Conservation (phyloP, 192 early-diverging fungal genomes). For the Pilobolus umbonatus region DNA sequence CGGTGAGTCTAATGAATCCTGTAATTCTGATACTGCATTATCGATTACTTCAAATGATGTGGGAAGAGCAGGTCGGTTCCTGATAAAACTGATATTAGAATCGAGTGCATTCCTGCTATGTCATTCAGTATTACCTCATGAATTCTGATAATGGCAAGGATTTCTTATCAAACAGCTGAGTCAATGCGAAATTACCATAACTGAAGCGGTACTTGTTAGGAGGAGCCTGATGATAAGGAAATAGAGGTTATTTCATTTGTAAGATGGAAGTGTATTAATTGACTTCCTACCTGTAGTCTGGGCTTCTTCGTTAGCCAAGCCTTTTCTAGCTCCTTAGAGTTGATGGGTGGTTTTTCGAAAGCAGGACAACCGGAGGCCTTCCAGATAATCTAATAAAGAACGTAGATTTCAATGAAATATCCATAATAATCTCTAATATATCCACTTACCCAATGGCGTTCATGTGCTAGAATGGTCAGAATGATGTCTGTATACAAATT, state of each 20-base stretch:
- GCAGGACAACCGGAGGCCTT: slow-evolving; percentile 71
- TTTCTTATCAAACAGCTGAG: slow-evolving; percentile 12
- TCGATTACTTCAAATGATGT: slow-evolving; percentile 9
- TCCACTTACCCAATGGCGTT: slow-evolving; percentile 63
- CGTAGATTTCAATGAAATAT: background rate
- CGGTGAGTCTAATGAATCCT: slow-evolving; percentile 8
- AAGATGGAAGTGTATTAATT: too few relatives aligned
- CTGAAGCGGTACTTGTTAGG: slow-evolving; percentile 14
- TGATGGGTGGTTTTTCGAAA: slow-evolving; percentile 55
- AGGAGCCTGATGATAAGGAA: background rate
- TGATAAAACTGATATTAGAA: background rate
- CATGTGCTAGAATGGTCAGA: slow-evolving; percentile 62
- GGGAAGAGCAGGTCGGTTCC: slow-evolving; percentile 14
- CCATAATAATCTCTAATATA: background rate
- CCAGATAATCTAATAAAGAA: slow-evolving; percentile 58
- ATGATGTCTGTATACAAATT: slow-evolving; percentile 61
- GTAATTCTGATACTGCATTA: slow-evolving; percentile 5
- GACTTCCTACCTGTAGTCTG: slow-evolving; percentile 9
- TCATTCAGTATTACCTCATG: slow-evolving; percentile 15
- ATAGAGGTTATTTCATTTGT: background rate
- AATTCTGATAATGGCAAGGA: slow-evolving; percentile 5
- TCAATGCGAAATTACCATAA: slow-evolving; percentile 27
- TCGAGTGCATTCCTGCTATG: background rate
- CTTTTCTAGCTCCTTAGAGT: slow-evolving; percentile 36
- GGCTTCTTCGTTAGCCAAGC: slow-evolving; percentile 7